Base-by-base conservation (phyloP, 75 land plant species). In the Cupressus sempervirens region DNA sequence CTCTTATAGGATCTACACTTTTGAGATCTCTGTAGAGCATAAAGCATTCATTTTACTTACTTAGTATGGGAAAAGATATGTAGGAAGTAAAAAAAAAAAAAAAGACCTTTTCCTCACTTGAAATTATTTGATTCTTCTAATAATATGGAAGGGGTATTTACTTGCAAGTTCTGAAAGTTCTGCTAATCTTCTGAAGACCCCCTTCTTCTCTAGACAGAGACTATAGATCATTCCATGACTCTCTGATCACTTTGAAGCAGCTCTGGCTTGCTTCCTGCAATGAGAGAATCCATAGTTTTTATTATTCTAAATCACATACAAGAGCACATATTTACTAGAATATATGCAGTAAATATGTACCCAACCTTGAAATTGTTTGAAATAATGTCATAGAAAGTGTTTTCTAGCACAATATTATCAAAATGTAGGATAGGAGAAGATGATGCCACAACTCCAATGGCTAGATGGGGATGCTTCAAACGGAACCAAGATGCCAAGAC, bases 401-500 rank as follows among this genome's bases (percentile, higher is more conserved):
- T 88, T 3, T 86, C 84, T 20, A 95, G 92, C 26, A 86, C 87
- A 12, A 94, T 87, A 58, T 90, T 87, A 4, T 95, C 97, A 58
- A 95, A 94, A 12, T 91, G 80, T 36, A 95, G 90, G 35, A 96
- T 93, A 5, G 99, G 99, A 41, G 99, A 92, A 43, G 99, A 97
- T 38, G 99, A 94, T 67, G 99, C 93, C 58, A 97, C 79, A 7
- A 97, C 99, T 68, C 99, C 99, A 70, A 93, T 85, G 38, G 94
- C 96, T 7, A 97, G 83, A 85, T 97, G 97, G 1, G 99, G 99
- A 84, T 97, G 95, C 83, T 97, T 97, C 46, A 97, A 82, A 76
- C 99, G 91, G 84, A 97, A 92, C 97, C 97, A 97, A 16, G 99
- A 89, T 46, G 99, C 99, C 86, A 97, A 83, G 96, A 94, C 97